These are phyloP conservation scores for Stachybotrys elegans DNA, from an alignment of 2,329 filamentous ascomycete genomes.

Conservation along the genomic window DNA sequence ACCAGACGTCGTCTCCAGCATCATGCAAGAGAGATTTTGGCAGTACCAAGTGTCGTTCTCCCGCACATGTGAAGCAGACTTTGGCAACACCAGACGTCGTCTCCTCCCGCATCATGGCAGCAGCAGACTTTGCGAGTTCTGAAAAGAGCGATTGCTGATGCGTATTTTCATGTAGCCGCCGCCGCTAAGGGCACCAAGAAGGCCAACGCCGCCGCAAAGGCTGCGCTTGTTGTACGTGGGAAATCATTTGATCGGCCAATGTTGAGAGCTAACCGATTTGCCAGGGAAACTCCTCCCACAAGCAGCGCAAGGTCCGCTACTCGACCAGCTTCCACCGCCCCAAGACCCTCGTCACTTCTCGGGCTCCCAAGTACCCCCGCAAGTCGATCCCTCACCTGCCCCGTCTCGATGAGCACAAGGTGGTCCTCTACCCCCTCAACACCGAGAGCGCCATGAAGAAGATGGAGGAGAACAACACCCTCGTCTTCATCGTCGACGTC, in stretches of 20 bases:
- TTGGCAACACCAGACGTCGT: too few relatives aligned
- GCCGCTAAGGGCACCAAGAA: slow-evolving; percentile 68
- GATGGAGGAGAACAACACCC: slow-evolving; percentile 99
- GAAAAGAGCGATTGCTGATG: slow-evolving; percentile 69
- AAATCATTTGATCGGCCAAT: not conserved
- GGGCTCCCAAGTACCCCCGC: slow-evolving; percentile 92
- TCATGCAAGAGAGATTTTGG: too few relatives aligned
- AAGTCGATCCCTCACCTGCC: slow-evolving; percentile 87
- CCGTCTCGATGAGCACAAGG: slow-evolving; percentile 94
- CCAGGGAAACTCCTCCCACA: slow-evolving; percentile 49
- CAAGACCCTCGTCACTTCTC: slow-evolving; percentile 90
- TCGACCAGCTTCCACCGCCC: slow-evolving; percentile 96
- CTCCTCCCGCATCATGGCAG: slow-evolving; percentile 53
- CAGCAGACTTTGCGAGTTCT: slow-evolving; percentile 76
- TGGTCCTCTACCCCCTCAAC: slow-evolving; percentile 97
- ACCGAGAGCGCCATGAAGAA: slow-evolving; percentile 99
- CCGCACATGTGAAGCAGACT: too few relatives aligned
- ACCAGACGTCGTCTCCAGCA: slow-evolving; percentile 12
- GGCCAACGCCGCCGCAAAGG: slow-evolving; percentile 92
- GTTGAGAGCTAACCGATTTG: slow-evolving; percentile 4
- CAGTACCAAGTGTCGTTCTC: too few relatives aligned
- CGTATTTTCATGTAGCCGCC: slow-evolving; percentile 46
- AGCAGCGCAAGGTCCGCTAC: slow-evolving; percentile 87
- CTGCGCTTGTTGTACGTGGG: slow-evolving; percentile 84
- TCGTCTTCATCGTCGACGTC: slow-evolving; percentile 94